Evolutionary conservation across 805 yeast genomes (phyloP).

Genomic region (Danielia oregonensis): DNA sequence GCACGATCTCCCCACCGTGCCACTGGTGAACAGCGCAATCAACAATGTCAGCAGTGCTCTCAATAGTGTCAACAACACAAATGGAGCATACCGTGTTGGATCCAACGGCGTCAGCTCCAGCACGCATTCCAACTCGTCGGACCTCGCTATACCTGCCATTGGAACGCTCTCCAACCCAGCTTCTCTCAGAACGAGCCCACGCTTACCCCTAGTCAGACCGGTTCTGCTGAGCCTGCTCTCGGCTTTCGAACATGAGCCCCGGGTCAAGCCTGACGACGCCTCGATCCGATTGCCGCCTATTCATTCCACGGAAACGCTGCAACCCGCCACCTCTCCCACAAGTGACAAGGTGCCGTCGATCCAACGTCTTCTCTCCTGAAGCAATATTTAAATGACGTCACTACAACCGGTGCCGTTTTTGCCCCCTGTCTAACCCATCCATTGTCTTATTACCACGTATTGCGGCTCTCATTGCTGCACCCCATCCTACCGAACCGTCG

Average conservation of each 20-base stretch:
- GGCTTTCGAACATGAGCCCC: not conserved
- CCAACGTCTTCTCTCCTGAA: constrained; percentile 13
- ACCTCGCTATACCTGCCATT: not conserved
- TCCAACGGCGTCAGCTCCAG: not conserved
- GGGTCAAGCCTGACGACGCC: not conserved
- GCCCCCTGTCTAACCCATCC: too few species aligned
- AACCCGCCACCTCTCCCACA: not conserved
- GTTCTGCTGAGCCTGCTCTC: not conserved
- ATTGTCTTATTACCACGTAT: too few species aligned
- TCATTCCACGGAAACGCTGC: not conserved
- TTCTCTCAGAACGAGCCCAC: not conserved
- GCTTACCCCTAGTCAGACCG: not conserved
- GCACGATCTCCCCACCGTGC: not conserved
- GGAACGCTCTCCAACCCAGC: not conserved
- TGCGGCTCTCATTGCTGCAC: too few species aligned
- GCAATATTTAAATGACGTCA: too few species aligned
- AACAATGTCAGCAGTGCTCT: too few species aligned
- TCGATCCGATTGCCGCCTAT: not conserved
- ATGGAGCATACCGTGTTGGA: too few species aligned
- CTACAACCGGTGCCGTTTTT: too few species aligned
- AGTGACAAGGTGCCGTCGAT: constrained; percentile 14
- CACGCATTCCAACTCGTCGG: not conserved
- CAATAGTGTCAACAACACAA: too few species aligned
- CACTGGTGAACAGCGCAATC: not conserved
- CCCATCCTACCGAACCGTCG: too few species aligned